phyloP scores from a whole-genome alignment of 2,329 filamentous ascomycete species.

The Xylaria sp. region DNA sequence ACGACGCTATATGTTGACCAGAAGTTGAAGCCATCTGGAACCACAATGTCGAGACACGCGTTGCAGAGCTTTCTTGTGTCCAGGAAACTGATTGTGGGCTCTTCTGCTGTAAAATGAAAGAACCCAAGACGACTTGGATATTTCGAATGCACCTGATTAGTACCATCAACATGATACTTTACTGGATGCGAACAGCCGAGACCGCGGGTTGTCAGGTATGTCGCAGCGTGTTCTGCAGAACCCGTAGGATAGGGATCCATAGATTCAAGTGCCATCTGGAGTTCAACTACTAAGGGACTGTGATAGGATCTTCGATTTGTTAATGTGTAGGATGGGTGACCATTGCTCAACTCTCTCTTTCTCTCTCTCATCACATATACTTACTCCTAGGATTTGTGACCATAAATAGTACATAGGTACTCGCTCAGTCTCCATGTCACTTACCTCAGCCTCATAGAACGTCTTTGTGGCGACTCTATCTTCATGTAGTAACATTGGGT shows the following conservation, averaged over 20 bases:
- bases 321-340: background rate
- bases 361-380: no score
- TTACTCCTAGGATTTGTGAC: no score
- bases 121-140: constrained; percentile 3
- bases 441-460: no score
- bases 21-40: background rate
- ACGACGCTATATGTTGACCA: background rate
- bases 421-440: no score
- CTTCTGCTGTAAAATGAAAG: background rate
- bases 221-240: background rate
- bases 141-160: constrained; percentile 1
- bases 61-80: constrained; percentile 3
- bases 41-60: background rate
- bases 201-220: constrained; percentile 1
- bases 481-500: no score
- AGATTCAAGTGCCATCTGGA: background rate
- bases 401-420: no score
- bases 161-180: constrained; percentile 7
- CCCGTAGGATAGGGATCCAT: background rate
- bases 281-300: background rate
- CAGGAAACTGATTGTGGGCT: background rate
- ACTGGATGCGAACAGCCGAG: constrained; percentile 5
- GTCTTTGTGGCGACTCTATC: no score
- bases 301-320: background rate
- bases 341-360: no score